These are phyloP conservation scores for Tulasnella sp. DNA, from an alignment of 768 basidiomycete genomes.

Conservation along the genomic window DNA sequence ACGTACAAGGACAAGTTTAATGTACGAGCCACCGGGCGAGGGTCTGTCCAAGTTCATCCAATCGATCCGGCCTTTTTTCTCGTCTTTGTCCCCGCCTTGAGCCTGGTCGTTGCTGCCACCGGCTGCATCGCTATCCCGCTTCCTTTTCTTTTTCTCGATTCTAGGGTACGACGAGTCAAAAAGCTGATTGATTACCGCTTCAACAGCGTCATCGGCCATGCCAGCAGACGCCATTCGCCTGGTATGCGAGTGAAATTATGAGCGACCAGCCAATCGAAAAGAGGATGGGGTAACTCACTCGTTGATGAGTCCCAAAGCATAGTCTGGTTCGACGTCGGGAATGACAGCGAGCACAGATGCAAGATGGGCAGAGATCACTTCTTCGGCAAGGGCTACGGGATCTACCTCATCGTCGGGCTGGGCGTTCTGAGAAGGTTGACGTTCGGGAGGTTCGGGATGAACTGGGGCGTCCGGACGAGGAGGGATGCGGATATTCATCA, in stretches of 20 bases:
- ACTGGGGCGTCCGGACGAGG: background rate
- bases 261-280: background rate
- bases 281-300: slow-evolving; percentile 21
- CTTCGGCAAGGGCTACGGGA: background rate
- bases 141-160: slow-evolving; percentile 28
- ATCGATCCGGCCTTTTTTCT: slow-evolving; percentile 38
- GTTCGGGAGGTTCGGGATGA: background rate
- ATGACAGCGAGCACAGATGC: slow-evolving; percentile 31
- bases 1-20: slow-evolving; percentile 40
- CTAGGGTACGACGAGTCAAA: slow-evolving; percentile 52
- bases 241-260: background rate
- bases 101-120: slow-evolving; percentile 10
- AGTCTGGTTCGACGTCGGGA: slow-evolving; percentile 53
- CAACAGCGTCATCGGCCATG: slow-evolving; percentile 29
- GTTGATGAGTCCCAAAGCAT: slow-evolving; percentile 40
- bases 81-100: slow-evolving; percentile 22
- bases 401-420: background rate
- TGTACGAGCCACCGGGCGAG: slow-evolving; percentile 37
- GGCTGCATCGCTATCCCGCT: slow-evolving; percentile 27
- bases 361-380: background rate
- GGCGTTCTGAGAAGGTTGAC: background rate
- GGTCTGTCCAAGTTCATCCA: slow-evolving; percentile 39
- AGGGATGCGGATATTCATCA: background rate
- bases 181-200: slow-evolving; percentile 45
- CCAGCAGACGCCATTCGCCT: slow-evolving; percentile 24